Evolutionary conservation across 2,329 filamentous ascomycete genomes (phyloP), one percentile per base, ranked within the genome.

Genomic region (Gyromitra esculenta): DNA sequence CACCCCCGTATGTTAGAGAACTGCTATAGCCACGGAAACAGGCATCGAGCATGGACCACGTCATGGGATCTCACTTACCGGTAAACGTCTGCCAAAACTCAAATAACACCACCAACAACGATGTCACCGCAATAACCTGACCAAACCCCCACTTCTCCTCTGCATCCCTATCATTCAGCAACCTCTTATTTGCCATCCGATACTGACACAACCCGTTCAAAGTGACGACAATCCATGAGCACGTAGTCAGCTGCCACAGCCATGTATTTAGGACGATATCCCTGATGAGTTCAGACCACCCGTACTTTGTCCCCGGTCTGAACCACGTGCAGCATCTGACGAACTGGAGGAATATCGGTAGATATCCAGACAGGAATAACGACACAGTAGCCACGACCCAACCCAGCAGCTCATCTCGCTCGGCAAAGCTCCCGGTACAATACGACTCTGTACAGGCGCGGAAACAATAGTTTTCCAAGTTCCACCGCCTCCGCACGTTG

Each of bases 61-160:
- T 50, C 59, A 35, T 13, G 18, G n/a, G 13, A 41, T 54, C 39
- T 13, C 13, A 73, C 73, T 48, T 63, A 75, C 71, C 70, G 43
- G 52, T 62, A 65, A 71, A 78, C 43, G 25, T 43, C 64, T 76
- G 68, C 59, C 67, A 64, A 67, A 59, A 77, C 60, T 71, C 77
- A 72, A 70, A 70, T 5, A 39, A 52, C 48, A 64, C 37, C 18
- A 75, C 35, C 48, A 75, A 18, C 48, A 76, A 56, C 21, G 71
- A 73, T 21, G 70, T 18, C 5, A 75, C 63, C 3, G 73, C 75
- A 52, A 77, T 54, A 63, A 75, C 75, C 43, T 76, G 72, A 21
- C 64, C 57, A 68, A 75, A 76, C 18, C 56, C 72, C 72, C 66
- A 79, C 41, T 52, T 54, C 83, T 82, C 90, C 80, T 84, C 87